Percentiles rank a stretch among this genome's conserved stretches.
Conservation (phyloP, 2,329 filamentous ascomycete genomes). For the Colletotrichum gloeosporioides region DNA sequence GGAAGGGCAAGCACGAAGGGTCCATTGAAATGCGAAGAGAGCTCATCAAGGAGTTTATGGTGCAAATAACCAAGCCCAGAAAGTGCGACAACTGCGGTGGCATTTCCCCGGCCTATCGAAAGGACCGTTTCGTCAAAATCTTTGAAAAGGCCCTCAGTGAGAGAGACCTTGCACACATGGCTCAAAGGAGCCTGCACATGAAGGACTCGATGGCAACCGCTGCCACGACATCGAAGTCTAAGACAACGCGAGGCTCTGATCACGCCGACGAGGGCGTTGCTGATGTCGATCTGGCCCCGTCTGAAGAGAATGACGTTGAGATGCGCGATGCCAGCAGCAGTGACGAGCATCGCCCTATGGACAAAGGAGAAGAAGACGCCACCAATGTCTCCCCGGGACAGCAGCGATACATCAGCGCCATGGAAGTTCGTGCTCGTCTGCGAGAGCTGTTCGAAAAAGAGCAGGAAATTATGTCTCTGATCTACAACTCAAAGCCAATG, state of each 20-base stretch:
- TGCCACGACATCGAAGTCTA: conserved; percentile 27
- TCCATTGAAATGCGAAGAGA: conserved; percentile 77
- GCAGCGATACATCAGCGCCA: conserved; percentile 81
- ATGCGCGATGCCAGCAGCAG: conserved; percentile 49
- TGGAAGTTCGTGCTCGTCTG: conserved; percentile 83
- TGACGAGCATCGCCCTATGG: conserved; percentile 51
- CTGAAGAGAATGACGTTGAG: conserved; percentile 46
- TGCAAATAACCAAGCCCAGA: conserved; percentile 71
- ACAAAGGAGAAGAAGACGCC: conserved; percentile 40
- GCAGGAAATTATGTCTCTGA: conserved; percentile 79
- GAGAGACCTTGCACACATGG: conserved; percentile 82
- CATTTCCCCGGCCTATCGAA: conserved; percentile 83
- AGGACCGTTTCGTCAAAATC: conserved; percentile 91
- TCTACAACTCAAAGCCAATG: conserved; percentile 79
- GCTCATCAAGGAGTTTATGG: conserved; percentile 82
- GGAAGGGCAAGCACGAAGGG: conserved; percentile 80
- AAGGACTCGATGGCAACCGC: conserved; percentile 69
- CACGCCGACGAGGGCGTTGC: conserved; percentile 73
- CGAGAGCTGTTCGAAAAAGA: conserved; percentile 85
- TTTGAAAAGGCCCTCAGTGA: conserved; percentile 80
- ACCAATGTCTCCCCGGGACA: conserved; percentile 35
- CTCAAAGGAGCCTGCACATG: conserved; percentile 68
- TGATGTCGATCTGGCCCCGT: conserved; percentile 62
- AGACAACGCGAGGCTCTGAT: conserved; percentile 32
- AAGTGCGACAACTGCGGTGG: conserved; percentile 72